Evolutionary conservation across 768 basidiomycete genomes (phyloP), one percentile per base, ranked within the genome.

Genomic region (Boletus reticulatus): DNA sequence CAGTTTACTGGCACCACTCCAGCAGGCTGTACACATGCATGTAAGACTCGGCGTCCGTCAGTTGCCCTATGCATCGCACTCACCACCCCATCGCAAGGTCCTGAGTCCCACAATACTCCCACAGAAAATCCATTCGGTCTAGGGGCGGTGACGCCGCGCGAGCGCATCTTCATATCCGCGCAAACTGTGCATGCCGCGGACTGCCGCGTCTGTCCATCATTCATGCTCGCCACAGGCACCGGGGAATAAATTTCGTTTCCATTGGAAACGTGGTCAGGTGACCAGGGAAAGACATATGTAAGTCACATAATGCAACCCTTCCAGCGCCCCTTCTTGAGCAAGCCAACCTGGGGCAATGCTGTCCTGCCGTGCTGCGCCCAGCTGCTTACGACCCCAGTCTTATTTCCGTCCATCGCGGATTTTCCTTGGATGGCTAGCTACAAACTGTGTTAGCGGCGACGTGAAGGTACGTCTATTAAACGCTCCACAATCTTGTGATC

Each of bases 161-260:
- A 56, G 48, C 55, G 43, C 59, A 53, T 46, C 39, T 59, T 71
- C 71, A 72, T 72, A 58, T 71, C 70, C 70, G 71, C 67, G 57
- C 61, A 62, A 57, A 50, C 59, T 42, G 11, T 51, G 46, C 58
- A 43, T 12, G 57, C 67, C 67, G 67, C 69, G 65, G 68, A 61
- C 56, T 55, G 55, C 63, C 56, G 53, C 6, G 42, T 50, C 55
- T 60, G 62, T 14, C 52, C 65, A 59, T 63, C 70, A 67, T 56
- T 62, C 57, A 56, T 36, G 47, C 46, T 60, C 47, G 63, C 69
- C 68, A 60, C 64, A 61, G 70, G 66, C 61, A 72, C 70, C 59
- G 65, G 64, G 65, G 58, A 57, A 63, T 41, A 50, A 36, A 52
- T 52, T 22, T 58, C 51, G 44, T 48, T 50, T 63, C 61, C 57